Base-by-base conservation (phyloP, 78 protist species). In the Pigoraptor vietnamica region DNA sequence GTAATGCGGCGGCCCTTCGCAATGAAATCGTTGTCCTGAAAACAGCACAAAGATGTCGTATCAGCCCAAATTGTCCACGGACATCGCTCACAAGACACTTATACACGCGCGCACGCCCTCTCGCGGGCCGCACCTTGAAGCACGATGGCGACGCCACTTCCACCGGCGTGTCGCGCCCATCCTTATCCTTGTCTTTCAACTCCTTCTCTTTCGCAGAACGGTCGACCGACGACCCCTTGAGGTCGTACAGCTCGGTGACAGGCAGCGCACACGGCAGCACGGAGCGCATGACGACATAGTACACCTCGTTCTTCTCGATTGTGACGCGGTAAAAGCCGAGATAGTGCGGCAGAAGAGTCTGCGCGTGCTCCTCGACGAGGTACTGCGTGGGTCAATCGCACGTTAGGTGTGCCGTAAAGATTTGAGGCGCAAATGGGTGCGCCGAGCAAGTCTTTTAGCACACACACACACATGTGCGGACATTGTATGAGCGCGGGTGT, bases 301-400 rank as follows among this genome's bases (percentile, higher is more conserved):
- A 86, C 2, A 37, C 6, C 67, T 86, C 89, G 48, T 0, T 38
- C 37, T 86, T 29, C 24, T 86, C 67, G 29, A 86, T 37, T 23
- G 89, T 86, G 34, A 86, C 6, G 32, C 89, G 89, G n/a, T 86
- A 86, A 19, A 86, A 32, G 37, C 89, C 89, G 35, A 86, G 23
- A 24, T 38, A 86, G 32, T 39, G 89, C 1, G 89, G 89, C 6
- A 86, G 55, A 2, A 86, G 89, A 1, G 89, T 86, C 34, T 23
- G 67, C 1, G 37, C 40, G 2, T 19, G 24, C 56, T 14, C 2
- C 32, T 86, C 89, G 24, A 86, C 89, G n/a, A 86, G 10, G n/a
- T 38, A 39, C 89, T 83, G 84, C 35, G n/a, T 14, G 9, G n/a
- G n/a, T n/a, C n/a, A n/a, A n/a, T n/a, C n/a, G n/a, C n/a, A n/a